Conservation (phyloP, 2,329 filamentous ascomycete species). For the Fusarium nanum region DNA sequence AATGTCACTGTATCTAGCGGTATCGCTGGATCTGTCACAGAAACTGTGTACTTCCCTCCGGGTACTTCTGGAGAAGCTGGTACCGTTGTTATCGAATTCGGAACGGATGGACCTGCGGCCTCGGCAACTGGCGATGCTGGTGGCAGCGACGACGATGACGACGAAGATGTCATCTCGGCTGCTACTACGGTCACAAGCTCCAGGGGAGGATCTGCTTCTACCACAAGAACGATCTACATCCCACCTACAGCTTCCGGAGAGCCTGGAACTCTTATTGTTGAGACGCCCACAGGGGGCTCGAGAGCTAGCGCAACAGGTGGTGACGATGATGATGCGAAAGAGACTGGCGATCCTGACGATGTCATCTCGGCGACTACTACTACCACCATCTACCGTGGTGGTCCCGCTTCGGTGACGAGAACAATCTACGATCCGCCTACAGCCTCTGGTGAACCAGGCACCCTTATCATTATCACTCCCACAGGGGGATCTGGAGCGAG, state of each 20-base stretch:
- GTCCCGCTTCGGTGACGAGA: too few species aligned
- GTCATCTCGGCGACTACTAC: neutral
- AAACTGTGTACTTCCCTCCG: conserved; percentile 11
- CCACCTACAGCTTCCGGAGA: neutral
- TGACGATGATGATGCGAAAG: too few species aligned
- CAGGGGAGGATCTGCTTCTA: too few species aligned
- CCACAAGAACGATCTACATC: neutral
- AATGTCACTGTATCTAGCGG: conserved; percentile 2
- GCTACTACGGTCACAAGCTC: neutral
- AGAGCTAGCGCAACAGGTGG: neutral
- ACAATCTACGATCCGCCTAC: conserved; percentile 6
- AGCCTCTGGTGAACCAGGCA: neutral
- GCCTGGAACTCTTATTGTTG: conserved; percentile 2
- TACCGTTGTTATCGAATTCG: conserved; percentile 8
- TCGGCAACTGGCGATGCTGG: neutral
- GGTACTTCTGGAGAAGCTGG: conserved; percentile 5
- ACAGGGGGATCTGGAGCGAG: neutral
- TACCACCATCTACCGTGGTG: too few species aligned
- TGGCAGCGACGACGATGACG: neutral
- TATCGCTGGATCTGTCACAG: neutral
- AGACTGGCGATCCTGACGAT: neutral
- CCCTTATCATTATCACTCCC: conserved; percentile 1
- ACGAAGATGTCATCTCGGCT: neutral
- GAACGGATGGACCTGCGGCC: neutral
- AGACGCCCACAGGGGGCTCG: neutral